phyloP scores from a whole-genome alignment of 2,329 filamentous ascomycete genomes.

The Pestalotiopsis fici region DNA sequence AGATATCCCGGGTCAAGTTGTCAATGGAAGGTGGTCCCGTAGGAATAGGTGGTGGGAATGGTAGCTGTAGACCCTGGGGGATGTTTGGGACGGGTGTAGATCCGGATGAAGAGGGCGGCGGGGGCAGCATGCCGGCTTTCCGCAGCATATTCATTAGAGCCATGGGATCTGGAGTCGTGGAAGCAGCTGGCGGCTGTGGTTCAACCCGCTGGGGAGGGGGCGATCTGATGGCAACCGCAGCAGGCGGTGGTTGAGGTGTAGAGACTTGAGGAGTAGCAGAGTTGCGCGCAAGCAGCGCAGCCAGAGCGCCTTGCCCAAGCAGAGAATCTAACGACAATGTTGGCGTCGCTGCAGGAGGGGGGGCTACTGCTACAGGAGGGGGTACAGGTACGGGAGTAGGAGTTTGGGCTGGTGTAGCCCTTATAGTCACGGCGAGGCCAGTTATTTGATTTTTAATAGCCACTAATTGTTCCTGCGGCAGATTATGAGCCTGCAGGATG shows the following conservation, averaged over 20 bases:
- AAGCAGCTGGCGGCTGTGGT: constrained; percentile 36
- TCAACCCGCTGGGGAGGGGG: constrained; percentile 47
- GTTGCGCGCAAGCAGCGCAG: constrained; percentile 57
- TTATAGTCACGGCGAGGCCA: constrained; percentile 69
- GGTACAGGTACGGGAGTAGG: constrained; percentile 38
- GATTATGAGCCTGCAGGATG: constrained; percentile 74
- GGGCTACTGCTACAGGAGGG: constrained; percentile 36
- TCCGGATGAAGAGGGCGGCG: constrained; percentile 28
- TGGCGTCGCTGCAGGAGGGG: constrained; percentile 32
- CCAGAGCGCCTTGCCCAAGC: constrained; percentile 60
- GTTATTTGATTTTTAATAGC: constrained; percentile 84
- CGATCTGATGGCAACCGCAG: constrained; percentile 45
- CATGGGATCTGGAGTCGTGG: constrained; percentile 48
- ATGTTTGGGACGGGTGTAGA: constrained; percentile 37
- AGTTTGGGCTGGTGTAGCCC: constrained; percentile 45
- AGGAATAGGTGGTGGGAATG: constrained; percentile 39
- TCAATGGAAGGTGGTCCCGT: constrained; percentile 28
- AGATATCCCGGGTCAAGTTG: constrained; percentile 47
- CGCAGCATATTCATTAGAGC: constrained; percentile 68
- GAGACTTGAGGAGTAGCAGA: constrained; percentile 49
- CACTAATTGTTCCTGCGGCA: constrained; percentile 80
- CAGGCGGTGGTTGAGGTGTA: constrained; percentile 44
- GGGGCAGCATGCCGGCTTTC: constrained; percentile 65
- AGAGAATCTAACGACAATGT: constrained; percentile 58
- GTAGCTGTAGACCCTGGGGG: constrained; percentile 30